Evolutionary conservation across 2,329 filamentous ascomycete genomes (phyloP).

Genomic region (Claviceps maximensis): DNA sequence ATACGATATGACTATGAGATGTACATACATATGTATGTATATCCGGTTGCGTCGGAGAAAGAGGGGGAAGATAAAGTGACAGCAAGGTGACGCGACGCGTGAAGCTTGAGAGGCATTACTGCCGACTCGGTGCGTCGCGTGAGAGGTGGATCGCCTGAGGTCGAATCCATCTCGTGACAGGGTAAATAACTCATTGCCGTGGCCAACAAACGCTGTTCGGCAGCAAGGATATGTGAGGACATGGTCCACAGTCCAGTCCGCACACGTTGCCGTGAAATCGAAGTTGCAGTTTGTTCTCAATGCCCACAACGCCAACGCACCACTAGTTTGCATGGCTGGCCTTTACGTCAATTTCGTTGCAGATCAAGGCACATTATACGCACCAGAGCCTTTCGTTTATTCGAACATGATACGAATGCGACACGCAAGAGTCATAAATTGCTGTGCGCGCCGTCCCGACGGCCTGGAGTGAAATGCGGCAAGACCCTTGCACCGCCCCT

Average conservation of each 20-base stretch:
- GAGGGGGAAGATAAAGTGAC: slow-evolving; percentile 3
- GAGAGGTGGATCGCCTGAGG: slow-evolving; percentile 6
- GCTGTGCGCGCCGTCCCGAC: slow-evolving; percentile 6
- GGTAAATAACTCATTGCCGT: slow-evolving; percentile 1
- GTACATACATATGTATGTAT: no score
- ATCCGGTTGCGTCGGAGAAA: background rate
- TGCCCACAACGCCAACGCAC: background rate
- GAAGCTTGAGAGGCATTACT: slow-evolving; percentile 3
- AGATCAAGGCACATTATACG: background rate
- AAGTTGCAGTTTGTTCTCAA: background rate
- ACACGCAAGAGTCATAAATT: background rate
- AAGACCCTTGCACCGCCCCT: slow-evolving; percentile 13
- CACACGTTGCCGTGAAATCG: background rate
- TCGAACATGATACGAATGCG: background rate
- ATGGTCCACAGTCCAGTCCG: slow-evolving; percentile 1
- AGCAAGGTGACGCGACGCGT: slow-evolving; percentile 3
- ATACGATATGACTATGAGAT: background rate
- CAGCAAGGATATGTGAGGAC: background rate
- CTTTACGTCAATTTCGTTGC: background rate
- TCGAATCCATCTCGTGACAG: slow-evolving; percentile 1
- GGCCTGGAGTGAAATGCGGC: slow-evolving; percentile 10
- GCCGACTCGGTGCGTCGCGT: slow-evolving; percentile 1
- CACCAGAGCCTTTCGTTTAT: background rate
- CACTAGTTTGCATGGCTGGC: background rate
- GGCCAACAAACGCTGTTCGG: background rate